A percentile compares a stretch with the other conserved stretches of the same genome.
Conservation (phyloP, 2,329 filamentous ascomycete genomes). For the Macrophomina tecta region DNA sequence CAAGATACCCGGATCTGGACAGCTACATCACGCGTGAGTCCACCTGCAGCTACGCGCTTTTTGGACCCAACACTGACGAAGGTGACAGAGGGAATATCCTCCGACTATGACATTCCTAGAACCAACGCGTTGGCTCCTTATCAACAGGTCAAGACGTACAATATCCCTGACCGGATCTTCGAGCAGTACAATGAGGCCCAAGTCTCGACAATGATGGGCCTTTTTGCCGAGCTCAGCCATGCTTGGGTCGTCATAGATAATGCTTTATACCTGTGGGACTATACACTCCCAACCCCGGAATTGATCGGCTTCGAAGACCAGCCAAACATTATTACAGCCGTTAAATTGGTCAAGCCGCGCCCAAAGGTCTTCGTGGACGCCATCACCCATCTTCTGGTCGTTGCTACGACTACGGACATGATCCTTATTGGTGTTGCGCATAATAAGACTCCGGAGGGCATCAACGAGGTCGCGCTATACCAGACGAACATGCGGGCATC, state of each 20-base stretch:
- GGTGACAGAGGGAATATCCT: slow-evolving; percentile 78
- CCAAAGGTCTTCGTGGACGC: slow-evolving; percentile 83
- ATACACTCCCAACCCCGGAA: slow-evolving; percentile 88
- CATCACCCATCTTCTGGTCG: slow-evolving; percentile 86
- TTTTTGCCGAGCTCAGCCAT: slow-evolving; percentile 93
- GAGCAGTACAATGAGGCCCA: slow-evolving; percentile 89
- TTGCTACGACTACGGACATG: slow-evolving; percentile 85
- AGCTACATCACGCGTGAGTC: slow-evolving; percentile 83
- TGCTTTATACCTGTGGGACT: slow-evolving; percentile 96
- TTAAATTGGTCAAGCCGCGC: slow-evolving; percentile 85
- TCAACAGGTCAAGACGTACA: slow-evolving; percentile 82
- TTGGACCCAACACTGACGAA: background rate
- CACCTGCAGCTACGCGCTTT: slow-evolving; percentile 13
- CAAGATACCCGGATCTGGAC: slow-evolving; percentile 86
- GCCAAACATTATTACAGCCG: slow-evolving; percentile 84
- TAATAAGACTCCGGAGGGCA: slow-evolving; percentile 68
- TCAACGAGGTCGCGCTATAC: slow-evolving; percentile 78
- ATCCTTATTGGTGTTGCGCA: slow-evolving; percentile 82
- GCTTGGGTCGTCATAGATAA: slow-evolving; percentile 97
- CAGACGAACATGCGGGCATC: slow-evolving; percentile 85
- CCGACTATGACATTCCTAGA: slow-evolving; percentile 82
- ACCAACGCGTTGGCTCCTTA: slow-evolving; percentile 83
- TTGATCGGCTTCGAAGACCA: slow-evolving; percentile 92
- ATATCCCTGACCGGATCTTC: slow-evolving; percentile 89
- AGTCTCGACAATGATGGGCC: slow-evolving; percentile 88